Conservation (phyloP, 768 basidiomycete species). For the Lactifluus volemus region DNA sequence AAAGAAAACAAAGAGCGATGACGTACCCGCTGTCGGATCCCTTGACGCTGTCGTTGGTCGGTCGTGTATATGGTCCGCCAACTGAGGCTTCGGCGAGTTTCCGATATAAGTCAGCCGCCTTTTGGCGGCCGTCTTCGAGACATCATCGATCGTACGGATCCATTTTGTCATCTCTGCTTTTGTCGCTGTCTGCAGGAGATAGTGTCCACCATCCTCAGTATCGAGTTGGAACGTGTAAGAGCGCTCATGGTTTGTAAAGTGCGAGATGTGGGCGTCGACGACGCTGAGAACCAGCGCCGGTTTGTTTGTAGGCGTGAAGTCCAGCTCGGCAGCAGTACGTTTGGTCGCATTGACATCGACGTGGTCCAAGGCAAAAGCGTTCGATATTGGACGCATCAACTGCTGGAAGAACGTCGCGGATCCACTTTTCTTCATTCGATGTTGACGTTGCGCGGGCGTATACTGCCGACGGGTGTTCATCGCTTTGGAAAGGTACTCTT, state of each 20-base stretch:
- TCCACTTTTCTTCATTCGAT: constrained; percentile 84
- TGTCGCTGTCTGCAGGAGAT: constrained; percentile 64
- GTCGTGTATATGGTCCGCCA: constrained; percentile 65
- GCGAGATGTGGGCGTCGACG: constrained; percentile 59
- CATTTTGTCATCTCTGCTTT: constrained; percentile 67
- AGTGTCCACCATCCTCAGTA: constrained; percentile 82
- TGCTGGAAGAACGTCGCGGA: constrained; percentile 72
- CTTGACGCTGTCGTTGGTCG: constrained; percentile 48
- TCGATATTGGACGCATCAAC: constrained; percentile 85
- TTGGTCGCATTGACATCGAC: constrained; percentile 35
- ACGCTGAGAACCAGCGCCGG: constrained; percentile 69
- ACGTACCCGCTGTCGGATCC: constrained; percentile 70
- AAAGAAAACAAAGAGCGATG: constrained; percentile 22
- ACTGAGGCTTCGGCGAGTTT: constrained; percentile 60
- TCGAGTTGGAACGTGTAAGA: constrained; percentile 78
- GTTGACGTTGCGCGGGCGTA: constrained; percentile 52
- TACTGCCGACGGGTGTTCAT: constrained; percentile 52
- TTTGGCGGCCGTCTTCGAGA: constrained; percentile 66
- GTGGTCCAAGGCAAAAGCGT: constrained; percentile 66
- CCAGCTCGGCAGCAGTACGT: constrained; percentile 63
- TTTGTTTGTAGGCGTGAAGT: constrained; percentile 65
- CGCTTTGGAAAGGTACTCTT: constrained; percentile 65
- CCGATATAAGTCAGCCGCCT: constrained; percentile 76
- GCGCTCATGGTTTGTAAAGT: constrained; percentile 70
- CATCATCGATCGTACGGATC: constrained; percentile 64